Conservation (phyloP, 148 eudicot genomes). For the Beta vulgaris region DNA sequence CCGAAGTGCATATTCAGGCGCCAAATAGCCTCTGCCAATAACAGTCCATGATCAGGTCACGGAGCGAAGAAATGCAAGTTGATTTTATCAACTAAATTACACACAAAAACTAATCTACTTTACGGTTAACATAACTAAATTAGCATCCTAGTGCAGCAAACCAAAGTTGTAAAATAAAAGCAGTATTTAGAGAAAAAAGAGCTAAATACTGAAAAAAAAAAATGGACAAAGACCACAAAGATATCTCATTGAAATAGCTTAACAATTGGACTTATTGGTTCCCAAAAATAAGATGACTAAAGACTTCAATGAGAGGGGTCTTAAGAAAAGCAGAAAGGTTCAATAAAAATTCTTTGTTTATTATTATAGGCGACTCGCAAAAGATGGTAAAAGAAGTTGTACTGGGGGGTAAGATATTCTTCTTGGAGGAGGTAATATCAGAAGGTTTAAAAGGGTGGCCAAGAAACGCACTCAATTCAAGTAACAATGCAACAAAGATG, state of each 20-base stretch:
- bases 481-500: not conserved
- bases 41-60: constrained; percentile 2
- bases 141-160: not conserved
- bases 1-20: constrained; percentile 83
- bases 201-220: not conserved
- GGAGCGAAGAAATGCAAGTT: not conserved
- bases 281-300: not conserved
- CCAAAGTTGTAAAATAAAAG: not conserved
- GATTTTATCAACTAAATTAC: not conserved
- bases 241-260: not conserved
- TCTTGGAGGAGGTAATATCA: not conserved
- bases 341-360: not conserved
- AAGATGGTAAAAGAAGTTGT: not conserved
- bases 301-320: not conserved
- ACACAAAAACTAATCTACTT: not conserved
- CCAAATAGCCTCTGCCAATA: constrained; percentile 80
- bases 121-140: not conserved
- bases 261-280: not conserved
- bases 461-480: not conserved
- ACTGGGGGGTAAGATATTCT: not conserved
- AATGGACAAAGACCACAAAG: not conserved
- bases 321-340: not conserved
- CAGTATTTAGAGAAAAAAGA: not conserved
- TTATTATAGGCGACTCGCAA: not conserved
- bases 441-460: not conserved